Percentiles rank a stretch among this genome's conserved stretches.
These are phyloP conservation scores for Coniferiporia sulphurascens DNA, from an alignment of 1,284 basidiomycete species.

Conservation along the genomic window DNA sequence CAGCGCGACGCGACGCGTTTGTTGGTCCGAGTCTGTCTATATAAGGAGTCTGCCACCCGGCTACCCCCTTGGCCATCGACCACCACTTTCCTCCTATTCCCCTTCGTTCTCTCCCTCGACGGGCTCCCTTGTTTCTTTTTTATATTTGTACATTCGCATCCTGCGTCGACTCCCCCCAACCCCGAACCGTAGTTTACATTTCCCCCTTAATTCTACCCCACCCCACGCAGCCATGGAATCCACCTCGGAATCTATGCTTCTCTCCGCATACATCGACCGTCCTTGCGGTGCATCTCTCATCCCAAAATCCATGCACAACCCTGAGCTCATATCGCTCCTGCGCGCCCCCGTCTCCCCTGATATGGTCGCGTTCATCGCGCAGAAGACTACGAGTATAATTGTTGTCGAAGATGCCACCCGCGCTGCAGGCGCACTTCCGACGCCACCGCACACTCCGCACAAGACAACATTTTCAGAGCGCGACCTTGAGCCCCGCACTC, in stretches of 20 bases:
- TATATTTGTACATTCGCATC: conserved; percentile 23
- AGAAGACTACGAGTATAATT: conserved; percentile 62
- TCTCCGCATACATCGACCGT: conserved; percentile 2
- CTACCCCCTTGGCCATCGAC: conserved; percentile 14
- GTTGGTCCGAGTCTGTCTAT: conserved; percentile 11
- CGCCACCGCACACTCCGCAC: conserved; percentile 54
- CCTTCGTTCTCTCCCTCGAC: conserved; percentile 27
- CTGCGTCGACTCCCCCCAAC: conserved; percentile 43
- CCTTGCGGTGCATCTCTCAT: conserved; percentile 56
- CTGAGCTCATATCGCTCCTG: conserved; percentile 74
- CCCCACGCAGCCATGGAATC: background rate
- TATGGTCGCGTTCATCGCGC: conserved; percentile 77
- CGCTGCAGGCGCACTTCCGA: conserved; percentile 33
- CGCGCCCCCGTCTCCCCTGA: conserved; percentile 71
- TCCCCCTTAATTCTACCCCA: background rate
- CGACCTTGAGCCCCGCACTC: conserved; percentile 26
- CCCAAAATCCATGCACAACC: conserved; percentile 65
- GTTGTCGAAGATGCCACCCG: conserved; percentile 46
- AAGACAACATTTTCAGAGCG: conserved; percentile 36
- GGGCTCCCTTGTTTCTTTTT: conserved; percentile 24
- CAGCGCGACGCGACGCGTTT: conserved; percentile 16
- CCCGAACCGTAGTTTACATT: background rate
- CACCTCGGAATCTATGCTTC: background rate
- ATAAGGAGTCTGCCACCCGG: conserved; percentile 11
- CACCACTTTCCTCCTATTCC: conserved; percentile 13